Conservation (phyloP, 192 early-diverging fungal genomes). For the Backusella australiensis region DNA sequence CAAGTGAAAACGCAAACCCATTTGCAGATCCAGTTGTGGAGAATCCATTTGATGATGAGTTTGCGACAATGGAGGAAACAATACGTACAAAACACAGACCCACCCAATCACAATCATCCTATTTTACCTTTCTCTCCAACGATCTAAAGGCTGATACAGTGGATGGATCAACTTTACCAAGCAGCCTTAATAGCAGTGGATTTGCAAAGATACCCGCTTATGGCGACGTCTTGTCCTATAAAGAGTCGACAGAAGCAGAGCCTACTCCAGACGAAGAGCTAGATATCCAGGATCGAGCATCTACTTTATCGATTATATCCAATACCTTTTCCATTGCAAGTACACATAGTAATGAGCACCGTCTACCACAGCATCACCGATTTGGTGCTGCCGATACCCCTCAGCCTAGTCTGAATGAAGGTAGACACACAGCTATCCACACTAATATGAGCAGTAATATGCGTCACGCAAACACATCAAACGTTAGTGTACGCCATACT, state of each 20-base stretch:
- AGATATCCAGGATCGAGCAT: neutral
- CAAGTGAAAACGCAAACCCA: slow-evolving; percentile 11
- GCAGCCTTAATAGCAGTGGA: slow-evolving; percentile 23
- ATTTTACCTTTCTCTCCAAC: slow-evolving; percentile 12
- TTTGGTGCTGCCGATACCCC: neutral
- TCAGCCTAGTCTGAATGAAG: slow-evolving; percentile 1
- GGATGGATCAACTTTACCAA: neutral
- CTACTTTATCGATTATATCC: slow-evolving; percentile 10
- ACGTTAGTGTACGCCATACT: neutral
- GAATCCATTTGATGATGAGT: slow-evolving; percentile 33
- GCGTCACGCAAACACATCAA: slow-evolving; percentile 4
- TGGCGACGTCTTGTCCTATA: neutral
- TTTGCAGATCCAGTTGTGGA: slow-evolving; percentile 22
- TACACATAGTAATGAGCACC: neutral
- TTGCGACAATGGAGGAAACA: neutral
- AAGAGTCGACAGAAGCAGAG: neutral
- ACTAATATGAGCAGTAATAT: neutral
- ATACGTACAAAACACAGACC: neutral
- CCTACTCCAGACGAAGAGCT: slow-evolving; percentile 9
- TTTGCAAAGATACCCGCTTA: slow-evolving; percentile 13
- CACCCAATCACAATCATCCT: slow-evolving; percentile 23
- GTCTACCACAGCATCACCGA: slow-evolving; percentile 3
- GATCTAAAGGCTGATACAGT: slow-evolving; percentile 6
- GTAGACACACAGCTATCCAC: slow-evolving; percentile 2
- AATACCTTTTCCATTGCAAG: neutral